A percentile compares a stretch with the other conserved stretches of the same genome.
Conservation (phyloP, 805 yeast genomes). For the Ogataea degrootiae region DNA sequence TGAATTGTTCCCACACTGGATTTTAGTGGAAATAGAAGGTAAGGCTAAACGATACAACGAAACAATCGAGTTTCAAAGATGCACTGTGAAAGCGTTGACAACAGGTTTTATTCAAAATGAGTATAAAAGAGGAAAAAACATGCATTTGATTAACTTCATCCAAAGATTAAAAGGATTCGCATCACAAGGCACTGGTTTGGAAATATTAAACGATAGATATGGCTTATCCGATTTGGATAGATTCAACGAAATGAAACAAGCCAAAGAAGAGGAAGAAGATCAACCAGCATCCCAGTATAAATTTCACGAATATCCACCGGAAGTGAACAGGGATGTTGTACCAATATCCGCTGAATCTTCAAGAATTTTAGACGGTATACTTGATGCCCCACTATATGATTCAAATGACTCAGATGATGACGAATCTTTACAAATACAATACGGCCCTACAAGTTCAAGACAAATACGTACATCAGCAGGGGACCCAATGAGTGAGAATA, state of each 20-base stretch:
- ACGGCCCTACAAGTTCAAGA: too few species aligned
- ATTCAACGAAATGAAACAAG: not conserved
- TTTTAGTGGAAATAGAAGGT: slow-evolving; percentile 19
- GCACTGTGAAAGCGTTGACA: slow-evolving; percentile 7
- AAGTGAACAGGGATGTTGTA: too few species aligned
- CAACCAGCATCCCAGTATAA: too few species aligned
- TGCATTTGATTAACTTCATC: slow-evolving; percentile 14
- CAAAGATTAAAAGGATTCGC: slow-evolving; percentile 8
- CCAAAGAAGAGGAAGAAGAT: not conserved
- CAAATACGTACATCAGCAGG: too few species aligned
- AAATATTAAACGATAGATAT: not conserved
- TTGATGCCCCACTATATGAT: too few species aligned
- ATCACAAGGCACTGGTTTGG: slow-evolving; percentile 2
- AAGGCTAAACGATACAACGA: slow-evolving; percentile 11
- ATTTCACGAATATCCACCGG: too few species aligned
- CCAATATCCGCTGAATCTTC: too few species aligned
- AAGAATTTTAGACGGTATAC: too few species aligned
- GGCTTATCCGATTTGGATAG: not conserved
- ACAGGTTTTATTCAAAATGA: slow-evolving; percentile 3
- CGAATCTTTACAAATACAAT: too few species aligned
- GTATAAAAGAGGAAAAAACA: slow-evolving; percentile 4
- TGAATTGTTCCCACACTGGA: slow-evolving; percentile 7
- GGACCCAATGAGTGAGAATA: too few species aligned
- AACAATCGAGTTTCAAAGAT: slow-evolving; percentile 18
- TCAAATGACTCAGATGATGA: too few species aligned